phyloP scores from a whole-genome alignment of 495 filamentous ascomycete species.

The Aspergillus campestris region DNA sequence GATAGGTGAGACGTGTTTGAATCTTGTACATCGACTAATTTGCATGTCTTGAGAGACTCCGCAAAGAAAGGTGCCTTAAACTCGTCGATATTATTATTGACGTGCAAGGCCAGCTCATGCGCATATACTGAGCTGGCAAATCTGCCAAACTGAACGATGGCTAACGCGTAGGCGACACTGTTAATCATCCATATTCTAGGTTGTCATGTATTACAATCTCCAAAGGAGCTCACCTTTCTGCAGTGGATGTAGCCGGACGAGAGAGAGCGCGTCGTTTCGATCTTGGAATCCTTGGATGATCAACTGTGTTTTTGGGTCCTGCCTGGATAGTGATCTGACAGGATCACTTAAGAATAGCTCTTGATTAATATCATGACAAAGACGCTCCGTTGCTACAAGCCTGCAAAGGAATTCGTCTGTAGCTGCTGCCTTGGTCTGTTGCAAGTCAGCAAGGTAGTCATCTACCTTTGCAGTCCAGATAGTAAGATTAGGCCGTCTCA shows the following conservation, averaged over 20 bases:
- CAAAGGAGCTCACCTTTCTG: too few relatives aligned
- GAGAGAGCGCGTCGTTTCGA: neutral
- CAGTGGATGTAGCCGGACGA: neutral
- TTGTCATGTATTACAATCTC: slow-evolving; percentile 1
- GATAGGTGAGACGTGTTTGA: slow-evolving; percentile 1
- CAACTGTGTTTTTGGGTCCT: neutral
- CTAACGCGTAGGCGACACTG: too few relatives aligned
- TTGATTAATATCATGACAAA: slow-evolving; percentile 3
- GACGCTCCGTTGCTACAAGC: slow-evolving; percentile 1
- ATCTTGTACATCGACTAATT: slow-evolving; percentile 2
- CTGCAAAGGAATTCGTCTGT: slow-evolving; percentile 2
- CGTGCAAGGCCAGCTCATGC: slow-evolving; percentile 7
- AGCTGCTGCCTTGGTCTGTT: neutral
- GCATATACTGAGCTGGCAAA: slow-evolving; percentile 6
- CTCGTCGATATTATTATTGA: slow-evolving; percentile 11
- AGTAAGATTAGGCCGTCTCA: slow-evolving; percentile 7
- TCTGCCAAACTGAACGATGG: slow-evolving; percentile 8
- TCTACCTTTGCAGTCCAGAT: slow-evolving; percentile 4
- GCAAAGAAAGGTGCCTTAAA: slow-evolving; percentile 9
- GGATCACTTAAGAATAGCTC: slow-evolving; percentile 3
- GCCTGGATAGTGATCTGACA: neutral
- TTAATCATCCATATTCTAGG: neutral
- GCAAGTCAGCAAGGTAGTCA: slow-evolving; percentile 6
- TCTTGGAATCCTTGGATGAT: slow-evolving; percentile 1
- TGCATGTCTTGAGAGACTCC: slow-evolving; percentile 6